Conservation (phyloP, 2,329 filamentous ascomycete genomes). For the Tolypocladium sp. region DNA sequence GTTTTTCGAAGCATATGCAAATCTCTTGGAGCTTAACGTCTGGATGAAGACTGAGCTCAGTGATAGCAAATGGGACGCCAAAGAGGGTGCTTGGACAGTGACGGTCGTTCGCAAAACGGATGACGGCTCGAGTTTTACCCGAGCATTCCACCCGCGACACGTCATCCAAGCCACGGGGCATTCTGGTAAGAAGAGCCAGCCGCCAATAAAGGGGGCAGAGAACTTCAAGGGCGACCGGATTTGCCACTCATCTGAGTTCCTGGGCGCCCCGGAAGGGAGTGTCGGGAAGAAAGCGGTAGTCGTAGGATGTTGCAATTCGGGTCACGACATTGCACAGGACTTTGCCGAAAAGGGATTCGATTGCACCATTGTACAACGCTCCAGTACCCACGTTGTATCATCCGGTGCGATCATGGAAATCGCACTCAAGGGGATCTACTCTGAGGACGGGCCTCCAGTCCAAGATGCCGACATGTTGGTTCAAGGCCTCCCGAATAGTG, state of each 20-base stretch:
- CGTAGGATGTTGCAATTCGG: conserved; percentile 60
- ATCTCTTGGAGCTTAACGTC: conserved; percentile 57
- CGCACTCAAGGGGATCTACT: conserved; percentile 40
- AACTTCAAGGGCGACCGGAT: conserved; percentile 50
- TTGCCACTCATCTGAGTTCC: conserved; percentile 54
- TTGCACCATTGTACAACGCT: conserved; percentile 62
- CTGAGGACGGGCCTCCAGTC: conserved; percentile 44
- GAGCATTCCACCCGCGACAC: conserved; percentile 52
- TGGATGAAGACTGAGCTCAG: conserved; percentile 48
- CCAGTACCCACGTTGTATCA: conserved; percentile 54
- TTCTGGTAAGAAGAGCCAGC: conserved; percentile 55
- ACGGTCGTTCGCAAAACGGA: conserved; percentile 39
- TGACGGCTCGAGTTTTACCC: conserved; percentile 37
- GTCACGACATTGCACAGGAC: conserved; percentile 61
- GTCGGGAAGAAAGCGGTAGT: conserved; percentile 53
- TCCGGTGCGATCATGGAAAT: conserved; percentile 43
- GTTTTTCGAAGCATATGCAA: conserved; percentile 58
- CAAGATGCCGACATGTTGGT: conserved; percentile 58
- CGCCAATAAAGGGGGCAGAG: conserved; percentile 45
- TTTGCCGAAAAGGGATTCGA: conserved; percentile 57
- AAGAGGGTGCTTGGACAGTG: conserved; percentile 43
- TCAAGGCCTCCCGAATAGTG: conserved; percentile 46
- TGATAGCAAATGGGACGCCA: conserved; percentile 40
- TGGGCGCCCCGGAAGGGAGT: conserved; percentile 36
- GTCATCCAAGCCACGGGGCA: conserved; percentile 61